Evolutionary conservation across 2,329 filamentous ascomycete species (phyloP).

Genomic region (Colletotrichum coccodes): DNA sequence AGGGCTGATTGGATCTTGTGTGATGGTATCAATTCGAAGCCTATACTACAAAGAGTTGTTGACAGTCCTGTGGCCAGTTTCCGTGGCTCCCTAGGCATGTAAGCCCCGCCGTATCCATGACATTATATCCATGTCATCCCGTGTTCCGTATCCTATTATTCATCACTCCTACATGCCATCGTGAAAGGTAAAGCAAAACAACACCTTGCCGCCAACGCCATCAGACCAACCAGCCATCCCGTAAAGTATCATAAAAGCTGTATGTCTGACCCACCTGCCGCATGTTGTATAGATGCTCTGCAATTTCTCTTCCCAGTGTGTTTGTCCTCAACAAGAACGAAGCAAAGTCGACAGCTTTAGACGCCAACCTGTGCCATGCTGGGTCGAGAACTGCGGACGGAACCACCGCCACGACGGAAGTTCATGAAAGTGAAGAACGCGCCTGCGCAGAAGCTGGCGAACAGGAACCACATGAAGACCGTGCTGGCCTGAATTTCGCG

Average conservation of each 20-base stretch:
- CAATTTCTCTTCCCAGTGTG: neutral
- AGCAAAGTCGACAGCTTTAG: slow-evolving; percentile 39
- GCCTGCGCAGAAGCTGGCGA: slow-evolving; percentile 67
- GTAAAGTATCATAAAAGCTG: neutral
- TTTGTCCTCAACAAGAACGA: neutral
- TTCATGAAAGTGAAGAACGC: slow-evolving; percentile 65
- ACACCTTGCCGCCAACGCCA: slow-evolving; percentile 23
- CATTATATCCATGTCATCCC: slow-evolving; percentile 21
- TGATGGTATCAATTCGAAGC: slow-evolving; percentile 9
- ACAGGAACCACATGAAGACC: slow-evolving; percentile 85
- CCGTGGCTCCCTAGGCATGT: neutral
- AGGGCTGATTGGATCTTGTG: neutral
- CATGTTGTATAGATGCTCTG: neutral
- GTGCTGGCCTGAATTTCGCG: slow-evolving; percentile 79
- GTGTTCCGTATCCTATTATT: slow-evolving; percentile 14
- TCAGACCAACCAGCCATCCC: neutral
- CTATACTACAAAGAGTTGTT: neutral
- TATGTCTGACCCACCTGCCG: neutral
- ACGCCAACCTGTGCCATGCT: slow-evolving; percentile 68
- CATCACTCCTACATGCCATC: slow-evolving; percentile 27
- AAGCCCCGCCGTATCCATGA: slow-evolving; percentile 19
- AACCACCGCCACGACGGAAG: slow-evolving; percentile 60
- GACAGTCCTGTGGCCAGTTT: neutral
- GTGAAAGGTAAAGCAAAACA: slow-evolving; percentile 25
- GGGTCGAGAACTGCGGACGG: slow-evolving; percentile 54